Evolutionary conservation across 2,329 filamentous ascomycete species (phyloP), one percentile per base, ranked within the genome.

Genomic region (Xylariaceae sp.): DNA sequence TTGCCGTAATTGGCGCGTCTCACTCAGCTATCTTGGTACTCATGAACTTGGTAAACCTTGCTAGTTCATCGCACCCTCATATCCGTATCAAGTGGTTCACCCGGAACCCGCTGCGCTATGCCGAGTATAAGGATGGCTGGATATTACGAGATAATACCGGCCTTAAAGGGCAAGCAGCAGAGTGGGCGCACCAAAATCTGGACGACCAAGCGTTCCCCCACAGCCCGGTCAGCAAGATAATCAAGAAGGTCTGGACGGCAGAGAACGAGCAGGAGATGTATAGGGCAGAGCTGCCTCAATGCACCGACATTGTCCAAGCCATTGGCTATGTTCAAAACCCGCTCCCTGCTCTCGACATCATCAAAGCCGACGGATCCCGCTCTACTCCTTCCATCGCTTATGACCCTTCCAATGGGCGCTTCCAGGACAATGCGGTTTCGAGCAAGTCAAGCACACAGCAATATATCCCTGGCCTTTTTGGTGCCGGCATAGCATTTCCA

Each of bases 71-170:
- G 0, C 75, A 79, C 44, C 70, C 73, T 0, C 54, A 67, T 5
- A 63, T 82, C 3, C 67, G 66, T 19, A 65, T 81, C 38, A 74
- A 73, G 50, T 82, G 78, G 78, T 79, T 82, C 58, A 77, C 64
- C 19, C 68, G 78, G n/a, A 72, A 78, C 48, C 59, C 67, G 1
- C 65, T 82, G 8, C 71, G 74, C 16, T 83, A 82, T 46, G 78
- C 78, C 12, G 70, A 76, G 50, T 74, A 71, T 54, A 74, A 67
- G 59, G 76, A 78, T 45, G 75, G 73, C 41, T 81, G 78, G 76
- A 80, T 81, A 43, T 59, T 78, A 17, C 69, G 74, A 38, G 78
- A 83, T 53, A 83, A 81, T 57, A 82, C 78, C 0, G 78, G 78
- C 3, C 64, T 83, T 18, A 82, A 83, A 56, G 78, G 78, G 14